These are phyloP conservation scores for Starmerella floricola DNA, from an alignment of 805 yeast species.

Conservation along the genomic window DNA sequence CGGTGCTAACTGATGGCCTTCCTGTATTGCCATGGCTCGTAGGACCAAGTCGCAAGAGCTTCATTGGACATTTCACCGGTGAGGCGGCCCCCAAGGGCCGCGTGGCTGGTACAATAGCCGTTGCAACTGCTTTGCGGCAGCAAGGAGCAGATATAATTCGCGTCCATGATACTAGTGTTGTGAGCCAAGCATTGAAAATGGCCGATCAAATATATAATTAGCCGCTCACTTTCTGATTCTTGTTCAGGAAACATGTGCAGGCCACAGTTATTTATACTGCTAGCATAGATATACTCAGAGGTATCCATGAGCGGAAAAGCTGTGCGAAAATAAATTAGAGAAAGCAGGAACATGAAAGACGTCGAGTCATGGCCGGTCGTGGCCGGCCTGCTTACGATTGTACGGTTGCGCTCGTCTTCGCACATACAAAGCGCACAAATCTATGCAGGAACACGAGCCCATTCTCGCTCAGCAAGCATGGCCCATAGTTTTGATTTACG, in stretches of 20 bases:
- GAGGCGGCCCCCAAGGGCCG: constrained; percentile 49
- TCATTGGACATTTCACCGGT: constrained; percentile 64
- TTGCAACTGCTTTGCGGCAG: constrained; percentile 60
- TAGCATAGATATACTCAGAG: no score
- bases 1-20: constrained; percentile 20
- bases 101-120: constrained; percentile 62
- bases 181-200: constrained; percentile 40
- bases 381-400: no score
- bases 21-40: constrained; percentile 52
- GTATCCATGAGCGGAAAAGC: no score
- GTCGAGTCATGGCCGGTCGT: no score
- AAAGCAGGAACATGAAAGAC: no score
- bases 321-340: no score
- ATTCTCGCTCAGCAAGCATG: constrained; percentile 15
- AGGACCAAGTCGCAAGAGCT: constrained; percentile 83
- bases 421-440: no score
- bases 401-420: no score
- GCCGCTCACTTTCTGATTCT: no score
- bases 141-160: constrained; percentile 70
- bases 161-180: constrained; percentile 70
- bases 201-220: constrained; percentile 60
- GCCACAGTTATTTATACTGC: no score
- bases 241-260: no score
- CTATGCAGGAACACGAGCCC: constrained; percentile 4
- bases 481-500: constrained; percentile 73